Conservation (phyloP, 2,329 filamentous ascomycete species). For the Fusarium nelsonii region DNA sequence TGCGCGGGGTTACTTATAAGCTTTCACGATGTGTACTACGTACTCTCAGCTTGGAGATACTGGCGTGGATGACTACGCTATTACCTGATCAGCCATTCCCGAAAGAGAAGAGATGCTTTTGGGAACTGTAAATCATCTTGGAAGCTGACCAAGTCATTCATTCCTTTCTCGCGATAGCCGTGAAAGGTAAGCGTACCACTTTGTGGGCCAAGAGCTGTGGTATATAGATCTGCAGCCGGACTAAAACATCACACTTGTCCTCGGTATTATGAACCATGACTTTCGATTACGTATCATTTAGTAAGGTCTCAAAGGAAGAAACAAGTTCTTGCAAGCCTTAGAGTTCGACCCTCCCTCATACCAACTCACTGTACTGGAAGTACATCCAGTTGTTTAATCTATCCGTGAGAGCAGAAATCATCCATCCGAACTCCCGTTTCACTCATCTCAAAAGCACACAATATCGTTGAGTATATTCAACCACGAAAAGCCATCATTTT, state of each 20-base stretch:
- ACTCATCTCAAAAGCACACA: background rate
- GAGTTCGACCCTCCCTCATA: background rate
- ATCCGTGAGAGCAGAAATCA: background rate
- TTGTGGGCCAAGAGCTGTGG: background rate
- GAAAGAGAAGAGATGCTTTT: constrained; percentile 14
- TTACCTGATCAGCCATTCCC: constrained; percentile 25
- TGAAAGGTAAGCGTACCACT: background rate
- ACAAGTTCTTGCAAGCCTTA: background rate
- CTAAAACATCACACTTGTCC: background rate
- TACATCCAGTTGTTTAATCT: background rate
- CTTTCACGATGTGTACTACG: constrained; percentile 32
- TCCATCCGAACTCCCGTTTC: background rate
- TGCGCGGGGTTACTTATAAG: constrained; percentile 36
- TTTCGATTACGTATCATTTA: constrained; percentile 1
- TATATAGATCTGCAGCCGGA: background rate
- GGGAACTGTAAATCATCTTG: background rate
- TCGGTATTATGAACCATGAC: background rate
- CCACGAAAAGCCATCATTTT: background rate
- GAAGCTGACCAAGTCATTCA: constrained; percentile 13
- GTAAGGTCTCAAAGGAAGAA: background rate
- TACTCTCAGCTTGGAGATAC: constrained; percentile 16
- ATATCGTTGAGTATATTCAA: no score
- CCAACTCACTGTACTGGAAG: background rate
- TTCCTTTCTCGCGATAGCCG: background rate
- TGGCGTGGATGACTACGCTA: constrained; percentile 32